Evolutionary conservation across 495 filamentous ascomycete species (phyloP), one percentile per base, ranked within the genome.

Genomic region (Aspergillus conjunctus): DNA sequence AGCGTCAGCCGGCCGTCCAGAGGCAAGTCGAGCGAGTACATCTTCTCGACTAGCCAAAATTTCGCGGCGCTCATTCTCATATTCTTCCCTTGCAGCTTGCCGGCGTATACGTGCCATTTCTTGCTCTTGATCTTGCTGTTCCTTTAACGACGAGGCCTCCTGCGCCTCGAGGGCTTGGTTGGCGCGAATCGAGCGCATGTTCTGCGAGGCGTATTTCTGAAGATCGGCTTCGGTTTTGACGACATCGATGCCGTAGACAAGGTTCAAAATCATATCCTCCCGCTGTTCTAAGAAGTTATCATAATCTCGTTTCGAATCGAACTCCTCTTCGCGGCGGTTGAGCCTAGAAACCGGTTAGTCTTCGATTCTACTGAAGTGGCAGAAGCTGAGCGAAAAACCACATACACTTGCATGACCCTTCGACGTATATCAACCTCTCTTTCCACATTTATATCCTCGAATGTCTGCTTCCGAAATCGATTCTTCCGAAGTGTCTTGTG

Each of bases 221-320:
- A 98, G 81, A 56, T 84, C 82, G 44, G 79, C 73, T 77, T 96
- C 89, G 0, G 92, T 86, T 54, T 85, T 85, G 7, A 81, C 81
- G 0, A 89, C 80, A 34, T 91, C 88, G 52, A 79, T 84, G 17
- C 89, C 85, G 49, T 83, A 78, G 11, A 97, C 87, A 2, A 99
- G 82, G 66, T 95, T 93, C 72, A 92, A 92, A 18, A 92, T 92
- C 52, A 95, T 83, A 61, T 89, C 85, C 77, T 99, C 94, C 30
- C 97, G 90, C 64, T 90, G 86, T 73, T 98, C 91, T 30, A 98
- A 85, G 77, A 98, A 97, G 73, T 98, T 87, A 75, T 98, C 96
- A 77, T 87, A 98, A 62, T 86, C 88, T 43, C 80, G 78, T 59
- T 95, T 81, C 1, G 82, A 85, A 64, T 90, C 85, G 68, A 98